Evolutionary conservation across 129 eudicot genomes (phyloP).

Genomic region (Arctium lappa): DNA sequence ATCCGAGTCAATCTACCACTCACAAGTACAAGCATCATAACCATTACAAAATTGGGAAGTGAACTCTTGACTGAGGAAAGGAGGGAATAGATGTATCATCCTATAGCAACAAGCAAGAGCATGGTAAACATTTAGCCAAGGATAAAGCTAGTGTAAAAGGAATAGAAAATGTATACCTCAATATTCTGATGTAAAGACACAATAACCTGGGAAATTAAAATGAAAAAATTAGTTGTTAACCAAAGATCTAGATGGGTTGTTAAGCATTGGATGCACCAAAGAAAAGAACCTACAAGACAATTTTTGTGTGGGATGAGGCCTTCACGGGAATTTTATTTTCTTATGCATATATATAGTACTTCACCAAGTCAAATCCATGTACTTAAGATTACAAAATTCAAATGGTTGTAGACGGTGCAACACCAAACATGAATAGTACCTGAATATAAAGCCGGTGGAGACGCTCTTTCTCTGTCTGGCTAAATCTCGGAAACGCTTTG

Average conservation of each 20-base stretch:
- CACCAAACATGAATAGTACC: constrained; percentile 30
- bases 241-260: background rate
- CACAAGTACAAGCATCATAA: background rate
- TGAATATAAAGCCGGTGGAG: constrained; percentile 49
- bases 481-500: constrained; percentile 50
- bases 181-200: constrained; percentile 55
- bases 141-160: background rate
- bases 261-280: background rate
- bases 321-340: background rate
- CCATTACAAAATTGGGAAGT: background rate
- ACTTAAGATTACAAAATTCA: background rate
- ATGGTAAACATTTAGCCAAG: background rate
- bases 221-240: background rate
- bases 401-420: constrained; percentile 7
- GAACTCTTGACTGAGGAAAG: background rate
- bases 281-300: background rate
- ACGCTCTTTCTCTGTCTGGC: constrained; percentile 47
- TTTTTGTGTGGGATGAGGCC: background rate
- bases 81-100: background rate
- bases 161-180: constrained; percentile 39
- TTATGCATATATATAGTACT: background rate
- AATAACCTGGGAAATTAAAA: constrained; percentile 42
- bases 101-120: background rate
- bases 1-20: background rate
- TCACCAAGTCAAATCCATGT: background rate